A percentile compares a stretch with the other conserved stretches of the same genome.
These are phyloP conservation scores for Geotrichum histeridarum DNA, from an alignment of 1,139 yeast genomes.

Conservation along the genomic window DNA sequence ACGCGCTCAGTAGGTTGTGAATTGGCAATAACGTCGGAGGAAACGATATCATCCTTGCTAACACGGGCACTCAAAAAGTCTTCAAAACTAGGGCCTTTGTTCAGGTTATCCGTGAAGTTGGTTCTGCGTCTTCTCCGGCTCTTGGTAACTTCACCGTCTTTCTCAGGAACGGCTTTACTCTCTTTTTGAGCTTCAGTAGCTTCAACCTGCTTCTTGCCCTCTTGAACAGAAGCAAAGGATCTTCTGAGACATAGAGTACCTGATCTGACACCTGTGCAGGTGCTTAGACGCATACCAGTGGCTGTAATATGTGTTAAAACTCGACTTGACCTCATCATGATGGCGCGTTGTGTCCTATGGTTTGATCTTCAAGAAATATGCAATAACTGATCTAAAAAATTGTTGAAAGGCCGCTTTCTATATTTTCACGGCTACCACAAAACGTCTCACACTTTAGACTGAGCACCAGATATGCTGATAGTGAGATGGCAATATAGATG, in stretches of 20 bases:
- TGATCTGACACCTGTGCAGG: too few relatives aligned
- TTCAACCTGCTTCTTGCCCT: background rate
- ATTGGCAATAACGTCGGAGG: constrained; percentile 42
- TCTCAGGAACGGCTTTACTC: background rate
- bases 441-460: too few relatives aligned
- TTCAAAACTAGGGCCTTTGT: constrained; percentile 87
- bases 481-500: too few relatives aligned
- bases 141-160: background rate
- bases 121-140: constrained; percentile 45
- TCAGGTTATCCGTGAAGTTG: constrained; percentile 63
- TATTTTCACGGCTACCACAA: too few relatives aligned
- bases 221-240: constrained; percentile 17
- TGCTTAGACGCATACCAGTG: too few relatives aligned
- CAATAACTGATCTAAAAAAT: too few relatives aligned
- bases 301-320: too few relatives aligned
- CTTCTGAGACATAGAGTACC: background rate
- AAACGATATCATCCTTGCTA: constrained; percentile 46
- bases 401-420: too few relatives aligned
- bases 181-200: background rate
- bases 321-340: too few relatives aligned
- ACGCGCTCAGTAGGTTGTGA: constrained; percentile 54
- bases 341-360: too few relatives aligned
- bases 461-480: too few relatives aligned
- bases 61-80: constrained; percentile 85
- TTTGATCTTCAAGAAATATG: too few relatives aligned